Evolutionary conservation across 257 asterid species (phyloP).

Genomic region (Solanum sejunctum): DNA sequence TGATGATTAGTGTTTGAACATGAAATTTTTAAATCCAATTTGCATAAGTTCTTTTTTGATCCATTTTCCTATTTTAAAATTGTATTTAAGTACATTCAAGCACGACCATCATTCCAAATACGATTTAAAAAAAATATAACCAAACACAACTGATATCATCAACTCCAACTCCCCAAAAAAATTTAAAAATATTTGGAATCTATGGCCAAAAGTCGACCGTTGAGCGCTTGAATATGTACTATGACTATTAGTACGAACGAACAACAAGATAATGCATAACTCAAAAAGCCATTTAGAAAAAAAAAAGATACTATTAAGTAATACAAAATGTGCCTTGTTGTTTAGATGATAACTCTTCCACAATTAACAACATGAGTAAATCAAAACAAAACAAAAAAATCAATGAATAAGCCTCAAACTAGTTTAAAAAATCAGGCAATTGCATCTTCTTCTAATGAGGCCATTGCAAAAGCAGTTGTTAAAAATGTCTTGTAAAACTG

Average conservation of each 20-base stretch:
- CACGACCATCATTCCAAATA: not conserved
- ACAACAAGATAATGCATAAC: not conserved
- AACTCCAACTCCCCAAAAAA: not conserved
- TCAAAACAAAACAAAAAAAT: not conserved
- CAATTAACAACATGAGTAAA: not conserved
- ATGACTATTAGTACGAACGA: not conserved
- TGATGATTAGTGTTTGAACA: not conserved
- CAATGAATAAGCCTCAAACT: not conserved
- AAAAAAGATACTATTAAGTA: not conserved
- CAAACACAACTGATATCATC: not conserved
- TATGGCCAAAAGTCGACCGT: no score
- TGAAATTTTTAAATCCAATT: not conserved
- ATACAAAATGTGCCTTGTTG: not conserved
- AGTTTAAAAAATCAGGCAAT: not conserved
- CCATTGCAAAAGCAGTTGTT: not conserved
- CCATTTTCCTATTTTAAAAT: not conserved
- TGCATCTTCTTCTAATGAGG: not conserved
- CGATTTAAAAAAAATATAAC: not conserved
- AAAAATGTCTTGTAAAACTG: not conserved
- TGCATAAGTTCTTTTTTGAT: not conserved
- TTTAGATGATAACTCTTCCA: not conserved
- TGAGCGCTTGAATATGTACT: not conserved
- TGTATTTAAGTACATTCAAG: not conserved
- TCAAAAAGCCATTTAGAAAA: not conserved
- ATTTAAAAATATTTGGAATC: not conserved